These are phyloP conservation scores for Henckelia pumila DNA, from an alignment of 257 asterid genomes.

Conservation along the genomic window DNA sequence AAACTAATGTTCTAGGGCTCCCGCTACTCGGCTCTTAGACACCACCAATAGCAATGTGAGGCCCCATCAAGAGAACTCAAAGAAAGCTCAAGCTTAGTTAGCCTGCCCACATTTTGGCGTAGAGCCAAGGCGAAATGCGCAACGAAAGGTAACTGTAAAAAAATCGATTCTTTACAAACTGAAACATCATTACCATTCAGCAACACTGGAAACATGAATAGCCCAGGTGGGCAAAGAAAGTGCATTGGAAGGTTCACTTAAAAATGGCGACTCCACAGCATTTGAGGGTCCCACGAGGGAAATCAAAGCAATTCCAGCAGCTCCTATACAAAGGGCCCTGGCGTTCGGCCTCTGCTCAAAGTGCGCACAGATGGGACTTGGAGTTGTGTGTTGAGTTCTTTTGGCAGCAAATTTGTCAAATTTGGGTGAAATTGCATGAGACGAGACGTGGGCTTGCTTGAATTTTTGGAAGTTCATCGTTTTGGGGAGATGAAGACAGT, in stretches of 20 bases:
- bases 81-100: no score
- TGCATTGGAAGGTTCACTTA: constrained; percentile 84
- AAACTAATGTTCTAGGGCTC: no score
- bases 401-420: constrained; percentile 23
- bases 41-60: no score
- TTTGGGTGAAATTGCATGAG: constrained; percentile 22
- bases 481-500: constrained; percentile 30
- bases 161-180: background rate
- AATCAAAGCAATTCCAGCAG: constrained; percentile 57
- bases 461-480: constrained; percentile 28
- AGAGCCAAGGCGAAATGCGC: no score
- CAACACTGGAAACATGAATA: constrained; percentile 90
- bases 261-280: constrained; percentile 49
- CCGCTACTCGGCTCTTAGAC: no score
- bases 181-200: constrained; percentile 66
- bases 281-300: constrained; percentile 47
- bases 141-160: background rate
- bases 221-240: constrained; percentile 96
- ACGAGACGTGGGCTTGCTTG: constrained; percentile 21
- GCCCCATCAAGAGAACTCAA: no score
- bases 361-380: constrained; percentile 17
- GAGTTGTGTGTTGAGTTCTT: constrained; percentile 22
- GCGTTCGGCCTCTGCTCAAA: constrained; percentile 31
- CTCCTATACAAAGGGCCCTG: constrained; percentile 42
- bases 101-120: no score